phyloP scores from a whole-genome alignment of 2,329 filamentous ascomycete genomes.

The Hysterium pulicare region DNA sequence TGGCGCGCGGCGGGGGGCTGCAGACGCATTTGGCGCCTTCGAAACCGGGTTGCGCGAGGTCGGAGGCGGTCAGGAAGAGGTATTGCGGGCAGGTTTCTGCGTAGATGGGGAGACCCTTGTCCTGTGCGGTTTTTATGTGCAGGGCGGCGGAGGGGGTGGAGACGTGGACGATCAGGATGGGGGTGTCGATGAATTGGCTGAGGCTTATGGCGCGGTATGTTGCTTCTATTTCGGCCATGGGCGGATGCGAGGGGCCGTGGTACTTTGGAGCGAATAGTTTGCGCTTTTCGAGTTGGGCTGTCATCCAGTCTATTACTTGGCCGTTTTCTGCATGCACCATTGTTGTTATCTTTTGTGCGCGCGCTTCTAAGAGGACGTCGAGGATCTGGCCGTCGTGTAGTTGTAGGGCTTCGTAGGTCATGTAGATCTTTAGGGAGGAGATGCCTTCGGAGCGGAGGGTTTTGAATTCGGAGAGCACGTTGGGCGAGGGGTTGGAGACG shows the following conservation, averaged over 20 bases:
- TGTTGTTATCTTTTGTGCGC: slow-evolving; percentile 48
- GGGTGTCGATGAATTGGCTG: slow-evolving; percentile 49
- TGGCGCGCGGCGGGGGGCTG: slow-evolving; percentile 50
- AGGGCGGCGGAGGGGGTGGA: slow-evolving; percentile 46
- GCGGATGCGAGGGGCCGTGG: slow-evolving; percentile 49
- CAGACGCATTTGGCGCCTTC: slow-evolving; percentile 57
- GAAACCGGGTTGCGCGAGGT: slow-evolving; percentile 51
- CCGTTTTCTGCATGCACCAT: slow-evolving; percentile 57
- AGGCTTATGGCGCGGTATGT: slow-evolving; percentile 53
- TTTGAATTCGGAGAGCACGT: slow-evolving; percentile 34
- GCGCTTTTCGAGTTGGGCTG: slow-evolving; percentile 49
- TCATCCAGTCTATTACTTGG: slow-evolving; percentile 54
- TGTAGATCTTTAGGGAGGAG: slow-evolving; percentile 43
- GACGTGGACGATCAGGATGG: slow-evolving; percentile 55
- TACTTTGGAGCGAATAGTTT: slow-evolving; percentile 51
- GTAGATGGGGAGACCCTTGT: slow-evolving; percentile 48
- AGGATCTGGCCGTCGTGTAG: slow-evolving; percentile 39
- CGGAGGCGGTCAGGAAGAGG: slow-evolving; percentile 51
- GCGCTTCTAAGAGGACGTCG: slow-evolving; percentile 37
- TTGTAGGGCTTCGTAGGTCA: slow-evolving; percentile 41
- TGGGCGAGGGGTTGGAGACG: slow-evolving; percentile 36
- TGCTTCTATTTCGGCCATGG: slow-evolving; percentile 51
- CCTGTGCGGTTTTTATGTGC: slow-evolving; percentile 50
- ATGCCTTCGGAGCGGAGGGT: slow-evolving; percentile 36
- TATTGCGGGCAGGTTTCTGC: slow-evolving; percentile 58